A percentile compares a stretch with the other conserved stretches of the same genome.
phyloP scores from a whole-genome alignment of 768 basidiomycete genomes.

The Termitomyces eurrhizus region DNA sequence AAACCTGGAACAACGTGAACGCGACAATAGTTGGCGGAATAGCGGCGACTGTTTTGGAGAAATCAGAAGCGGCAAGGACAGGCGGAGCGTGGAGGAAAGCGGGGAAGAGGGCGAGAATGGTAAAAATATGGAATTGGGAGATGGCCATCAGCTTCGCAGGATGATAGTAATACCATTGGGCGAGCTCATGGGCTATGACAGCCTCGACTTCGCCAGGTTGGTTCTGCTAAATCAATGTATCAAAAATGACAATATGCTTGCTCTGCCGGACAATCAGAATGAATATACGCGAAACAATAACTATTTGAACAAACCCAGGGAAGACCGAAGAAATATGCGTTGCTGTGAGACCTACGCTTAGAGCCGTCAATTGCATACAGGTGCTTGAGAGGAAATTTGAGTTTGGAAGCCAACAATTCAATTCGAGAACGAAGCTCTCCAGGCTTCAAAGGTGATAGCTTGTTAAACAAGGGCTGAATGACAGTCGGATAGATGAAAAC shows the following conservation, averaged over 20 bases:
- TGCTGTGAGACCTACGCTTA: slow-evolving; percentile 92
- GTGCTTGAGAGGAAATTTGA: slow-evolving; percentile 92
- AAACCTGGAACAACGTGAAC: slow-evolving; percentile 79
- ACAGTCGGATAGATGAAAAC: slow-evolving; percentile 78
- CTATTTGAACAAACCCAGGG: slow-evolving; percentile 65
- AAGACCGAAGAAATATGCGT: slow-evolving; percentile 98
- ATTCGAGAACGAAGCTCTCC: slow-evolving; percentile 78
- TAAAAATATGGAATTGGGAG: slow-evolving; percentile 85
- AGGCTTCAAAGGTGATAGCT: slow-evolving; percentile 77
- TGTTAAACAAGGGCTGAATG: slow-evolving; percentile 97
- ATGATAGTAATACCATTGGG: slow-evolving; percentile 94
- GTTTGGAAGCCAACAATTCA: slow-evolving; percentile 69
- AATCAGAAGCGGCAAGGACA: slow-evolving; percentile 78
- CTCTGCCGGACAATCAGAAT: slow-evolving; percentile 39
- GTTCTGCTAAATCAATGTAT: slow-evolving; percentile 91
- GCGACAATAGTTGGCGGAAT: slow-evolving; percentile 79
- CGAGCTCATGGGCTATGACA: slow-evolving; percentile 95
- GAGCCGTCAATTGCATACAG: slow-evolving; percentile 97
- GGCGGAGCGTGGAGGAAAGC: slow-evolving; percentile 82
- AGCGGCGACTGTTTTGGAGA: slow-evolving; percentile 58
- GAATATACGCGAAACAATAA: neutral
- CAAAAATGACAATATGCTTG: slow-evolving; percentile 96
- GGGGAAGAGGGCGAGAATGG: slow-evolving; percentile 84
- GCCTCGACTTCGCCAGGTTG: slow-evolving; percentile 93
- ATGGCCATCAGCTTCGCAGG: slow-evolving; percentile 85